These are phyloP conservation scores for Arthrobotrys sinensis DNA, from an alignment of 2,329 filamentous ascomycete genomes.

Conservation along the genomic window DNA sequence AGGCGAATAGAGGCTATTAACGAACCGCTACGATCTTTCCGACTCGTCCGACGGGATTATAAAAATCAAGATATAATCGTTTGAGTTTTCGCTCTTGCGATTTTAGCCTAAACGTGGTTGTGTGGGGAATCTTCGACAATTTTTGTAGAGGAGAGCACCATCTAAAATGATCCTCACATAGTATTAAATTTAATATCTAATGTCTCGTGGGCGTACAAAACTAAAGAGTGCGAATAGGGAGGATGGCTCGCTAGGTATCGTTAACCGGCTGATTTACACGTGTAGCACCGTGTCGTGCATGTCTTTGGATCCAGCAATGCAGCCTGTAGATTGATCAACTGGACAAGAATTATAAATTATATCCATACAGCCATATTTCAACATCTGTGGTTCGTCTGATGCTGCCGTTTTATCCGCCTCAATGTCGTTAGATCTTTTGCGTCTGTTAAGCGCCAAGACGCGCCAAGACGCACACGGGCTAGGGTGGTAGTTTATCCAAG, in stretches of 20 bases:
- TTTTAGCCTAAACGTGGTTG: conserved; percentile 54
- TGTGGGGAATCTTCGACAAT: conserved; percentile 12
- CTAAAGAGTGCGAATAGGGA: conserved; percentile 20
- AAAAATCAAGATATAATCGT: conserved; percentile 44
- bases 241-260: conserved; percentile 42
- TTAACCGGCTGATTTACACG: conserved; percentile 54
- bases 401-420: conserved; percentile 50
- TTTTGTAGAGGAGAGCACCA: conserved; percentile 1
- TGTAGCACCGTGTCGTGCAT: conserved; percentile 33
- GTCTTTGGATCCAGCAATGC: conserved; percentile 28
- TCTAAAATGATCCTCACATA: conserved; percentile 33
- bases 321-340: conserved; percentile 19
- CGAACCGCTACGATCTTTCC: conserved; percentile 32
- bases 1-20: conserved; percentile 39
- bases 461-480: conserved; percentile 28
- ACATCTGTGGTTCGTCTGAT: conserved; percentile 31
- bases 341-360: conserved; percentile 21
- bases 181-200: conserved; percentile 19
- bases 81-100: conserved; percentile 15
- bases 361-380: conserved; percentile 35
- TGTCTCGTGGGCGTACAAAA: neutral
- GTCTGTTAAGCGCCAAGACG: too few species aligned
- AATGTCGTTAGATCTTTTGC: neutral
- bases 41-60: conserved; percentile 56
- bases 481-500: conserved; percentile 41